Evolutionary conservation across 2,329 filamentous ascomycete species (phyloP).

Genomic region (Ambrosiella xylebori): DNA sequence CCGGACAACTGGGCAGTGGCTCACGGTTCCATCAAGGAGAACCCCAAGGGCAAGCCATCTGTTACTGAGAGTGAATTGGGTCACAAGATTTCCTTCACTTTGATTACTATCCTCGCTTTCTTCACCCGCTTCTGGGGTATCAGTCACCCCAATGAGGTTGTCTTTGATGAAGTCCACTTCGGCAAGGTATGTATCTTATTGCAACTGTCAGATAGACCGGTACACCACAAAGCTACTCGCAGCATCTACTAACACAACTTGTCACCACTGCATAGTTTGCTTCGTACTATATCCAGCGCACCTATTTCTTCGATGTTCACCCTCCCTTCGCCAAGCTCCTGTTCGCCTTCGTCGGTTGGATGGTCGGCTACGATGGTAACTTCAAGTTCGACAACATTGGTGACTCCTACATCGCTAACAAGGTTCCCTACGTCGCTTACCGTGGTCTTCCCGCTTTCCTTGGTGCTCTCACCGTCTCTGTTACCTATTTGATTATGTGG

Average conservation of each 20-base stretch:
- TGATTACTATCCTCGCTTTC: constrained; percentile 75
- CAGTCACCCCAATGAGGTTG: constrained; percentile 85
- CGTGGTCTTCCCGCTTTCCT: constrained; percentile 82
- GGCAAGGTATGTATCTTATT: constrained; percentile 57
- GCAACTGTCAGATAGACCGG: background rate
- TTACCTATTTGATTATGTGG: constrained; percentile 97
- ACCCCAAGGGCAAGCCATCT: constrained; percentile 16
- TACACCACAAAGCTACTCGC: background rate
- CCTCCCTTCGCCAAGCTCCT: constrained; percentile 96
- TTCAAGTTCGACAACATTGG: constrained; percentile 99
- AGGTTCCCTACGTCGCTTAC: constrained; percentile 93
- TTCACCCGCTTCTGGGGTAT: constrained; percentile 92
- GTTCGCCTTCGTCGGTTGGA: constrained; percentile 92
- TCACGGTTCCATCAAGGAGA: constrained; percentile 28
- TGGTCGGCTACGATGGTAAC: constrained; percentile 89
- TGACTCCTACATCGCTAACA: constrained; percentile 92
- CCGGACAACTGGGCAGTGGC: constrained; percentile 22
- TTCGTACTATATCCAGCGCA: constrained; percentile 78
- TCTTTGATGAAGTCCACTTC: constrained; percentile 98
- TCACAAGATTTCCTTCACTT: constrained; percentile 58
- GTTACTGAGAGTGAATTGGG: constrained; percentile 49
- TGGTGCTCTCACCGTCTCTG: constrained; percentile 83
- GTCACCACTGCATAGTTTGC: constrained; percentile 36
- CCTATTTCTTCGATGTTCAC: constrained; percentile 99
- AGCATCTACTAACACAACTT: background rate